Evolutionary conservation across 208 protist genomes (phyloP).

Genomic region (Trypanosoma rangeli): DNA sequence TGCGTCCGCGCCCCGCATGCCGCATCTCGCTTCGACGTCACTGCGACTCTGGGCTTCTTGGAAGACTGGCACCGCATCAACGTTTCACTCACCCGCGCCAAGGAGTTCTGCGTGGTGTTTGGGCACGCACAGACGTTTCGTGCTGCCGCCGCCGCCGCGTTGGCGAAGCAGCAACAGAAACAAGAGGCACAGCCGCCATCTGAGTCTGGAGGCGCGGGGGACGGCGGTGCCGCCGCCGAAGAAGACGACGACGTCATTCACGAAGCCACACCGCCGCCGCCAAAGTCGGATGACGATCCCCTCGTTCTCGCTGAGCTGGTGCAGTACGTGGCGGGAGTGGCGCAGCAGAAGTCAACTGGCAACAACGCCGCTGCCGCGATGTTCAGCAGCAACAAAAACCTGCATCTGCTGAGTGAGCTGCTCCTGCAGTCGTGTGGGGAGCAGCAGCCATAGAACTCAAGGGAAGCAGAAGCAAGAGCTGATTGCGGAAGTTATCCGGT

Average conservation of each 20-base stretch:
- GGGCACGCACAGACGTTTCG: constrained; percentile 47
- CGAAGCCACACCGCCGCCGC: constrained; percentile 9
- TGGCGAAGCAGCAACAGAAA: constrained; percentile 1
- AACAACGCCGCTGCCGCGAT: constrained; percentile 1
- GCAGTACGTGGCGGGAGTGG: constrained; percentile 30
- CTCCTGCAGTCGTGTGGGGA: background rate
- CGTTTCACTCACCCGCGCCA: constrained; percentile 92
- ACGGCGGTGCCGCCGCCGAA: constrained; percentile 22
- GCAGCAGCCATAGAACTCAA: background rate
- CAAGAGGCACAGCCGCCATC: background rate
- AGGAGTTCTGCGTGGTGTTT: constrained; percentile 80
- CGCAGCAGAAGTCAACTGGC: background rate
- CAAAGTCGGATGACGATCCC: constrained; percentile 55
- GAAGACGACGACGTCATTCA: constrained; percentile 14
- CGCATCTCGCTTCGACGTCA: constrained; percentile 8
- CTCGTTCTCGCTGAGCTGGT: constrained; percentile 51
- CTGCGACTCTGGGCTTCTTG: constrained; percentile 83
- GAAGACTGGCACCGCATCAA: constrained; percentile 89
- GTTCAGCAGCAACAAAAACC: constrained; percentile 7
- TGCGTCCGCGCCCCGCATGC: constrained; percentile 65
- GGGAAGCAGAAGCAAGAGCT: background rate
- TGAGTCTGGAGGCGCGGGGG: constrained; percentile 10
- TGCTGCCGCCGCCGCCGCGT: constrained; percentile 1
- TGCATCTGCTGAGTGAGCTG: constrained; percentile 18
- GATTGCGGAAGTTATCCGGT: too few species aligned